These are phyloP conservation scores for Solanum rostratum DNA, from an alignment of 257 asterid species.

Conservation along the genomic window DNA sequence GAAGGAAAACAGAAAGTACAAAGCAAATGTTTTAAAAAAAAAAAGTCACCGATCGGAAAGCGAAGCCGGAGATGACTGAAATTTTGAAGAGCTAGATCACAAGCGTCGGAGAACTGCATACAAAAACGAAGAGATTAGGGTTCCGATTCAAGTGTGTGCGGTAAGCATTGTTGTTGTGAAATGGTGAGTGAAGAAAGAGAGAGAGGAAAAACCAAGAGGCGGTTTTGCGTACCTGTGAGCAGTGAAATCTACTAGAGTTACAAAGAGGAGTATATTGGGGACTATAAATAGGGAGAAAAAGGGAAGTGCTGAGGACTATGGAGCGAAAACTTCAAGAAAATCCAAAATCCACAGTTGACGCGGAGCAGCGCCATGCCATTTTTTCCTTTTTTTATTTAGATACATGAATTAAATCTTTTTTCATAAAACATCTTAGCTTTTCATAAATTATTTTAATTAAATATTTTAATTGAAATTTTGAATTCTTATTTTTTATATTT, in stretches of 20 bases:
- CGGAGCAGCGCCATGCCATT: neutral
- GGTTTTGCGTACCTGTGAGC: neutral
- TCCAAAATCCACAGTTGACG: neutral
- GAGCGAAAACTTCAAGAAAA: neutral
- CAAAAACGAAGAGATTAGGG: neutral
- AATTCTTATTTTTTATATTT: no score
- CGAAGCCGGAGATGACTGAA: slow-evolving; percentile 5
- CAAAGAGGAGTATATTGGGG: neutral
- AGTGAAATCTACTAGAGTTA: neutral
- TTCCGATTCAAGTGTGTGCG: neutral
- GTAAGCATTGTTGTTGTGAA: neutral
- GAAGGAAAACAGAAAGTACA: neutral
- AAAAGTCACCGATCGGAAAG: slow-evolving; percentile 16
- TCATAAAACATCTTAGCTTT: neutral
- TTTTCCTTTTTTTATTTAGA: neutral
- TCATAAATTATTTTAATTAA: no score
- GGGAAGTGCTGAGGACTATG: neutral
- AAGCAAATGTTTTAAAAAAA: neutral
- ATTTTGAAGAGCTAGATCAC: neutral
- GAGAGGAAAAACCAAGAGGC: neutral
- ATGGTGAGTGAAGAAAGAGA: neutral
- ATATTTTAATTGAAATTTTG: no score
- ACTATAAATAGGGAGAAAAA: neutral
- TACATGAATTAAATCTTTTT: no score
- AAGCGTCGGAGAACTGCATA: neutral